These are phyloP conservation scores for Jacaranda copaia DNA, from an alignment of 257 asterid genomes.

Conservation along the genomic window DNA sequence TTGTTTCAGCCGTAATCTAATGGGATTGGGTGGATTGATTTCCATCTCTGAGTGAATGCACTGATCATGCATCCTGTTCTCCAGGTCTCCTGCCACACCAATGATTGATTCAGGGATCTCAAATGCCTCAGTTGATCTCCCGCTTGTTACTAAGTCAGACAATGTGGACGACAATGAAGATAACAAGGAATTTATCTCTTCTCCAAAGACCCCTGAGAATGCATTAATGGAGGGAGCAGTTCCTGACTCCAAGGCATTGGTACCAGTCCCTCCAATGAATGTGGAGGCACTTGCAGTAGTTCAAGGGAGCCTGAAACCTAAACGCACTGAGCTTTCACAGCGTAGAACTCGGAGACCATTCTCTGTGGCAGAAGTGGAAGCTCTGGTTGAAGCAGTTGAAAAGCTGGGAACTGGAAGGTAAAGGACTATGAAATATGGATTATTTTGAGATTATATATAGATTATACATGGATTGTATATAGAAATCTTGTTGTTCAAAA, in stretches of 20 bases:
- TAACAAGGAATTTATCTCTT: slow-evolving; percentile 35
- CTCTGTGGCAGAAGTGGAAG: slow-evolving; percentile 90
- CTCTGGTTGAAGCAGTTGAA: slow-evolving; percentile 93
- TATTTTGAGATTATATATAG: neutral
- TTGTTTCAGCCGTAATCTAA: neutral
- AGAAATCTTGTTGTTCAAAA: neutral
- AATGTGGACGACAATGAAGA: slow-evolving; percentile 44
- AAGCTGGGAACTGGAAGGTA: slow-evolving; percentile 94
- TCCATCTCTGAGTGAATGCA: neutral
- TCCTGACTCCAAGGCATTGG: slow-evolving; percentile 66
- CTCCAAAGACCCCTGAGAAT: slow-evolving; percentile 45
- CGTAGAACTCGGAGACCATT: slow-evolving; percentile 93
- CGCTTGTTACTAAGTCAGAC: slow-evolving; percentile 47
- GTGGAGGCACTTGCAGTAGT: slow-evolving; percentile 63
- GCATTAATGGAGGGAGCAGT: slow-evolving; percentile 42
- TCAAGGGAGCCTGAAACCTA: slow-evolving; percentile 61
- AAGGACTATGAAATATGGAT: neutral
- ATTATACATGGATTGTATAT: too few relatives aligned
- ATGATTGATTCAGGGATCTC: slow-evolving; percentile 59
- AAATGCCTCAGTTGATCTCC: slow-evolving; percentile 47
- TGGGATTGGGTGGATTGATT: neutral
- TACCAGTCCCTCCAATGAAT: slow-evolving; percentile 46
- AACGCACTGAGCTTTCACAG: slow-evolving; percentile 73
- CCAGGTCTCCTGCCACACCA: slow-evolving; percentile 67
- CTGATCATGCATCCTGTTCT: slow-evolving; percentile 17